Evolutionary conservation across 1,284 basidiomycete species (phyloP).

Genomic region (Ustilago tritici): DNA sequence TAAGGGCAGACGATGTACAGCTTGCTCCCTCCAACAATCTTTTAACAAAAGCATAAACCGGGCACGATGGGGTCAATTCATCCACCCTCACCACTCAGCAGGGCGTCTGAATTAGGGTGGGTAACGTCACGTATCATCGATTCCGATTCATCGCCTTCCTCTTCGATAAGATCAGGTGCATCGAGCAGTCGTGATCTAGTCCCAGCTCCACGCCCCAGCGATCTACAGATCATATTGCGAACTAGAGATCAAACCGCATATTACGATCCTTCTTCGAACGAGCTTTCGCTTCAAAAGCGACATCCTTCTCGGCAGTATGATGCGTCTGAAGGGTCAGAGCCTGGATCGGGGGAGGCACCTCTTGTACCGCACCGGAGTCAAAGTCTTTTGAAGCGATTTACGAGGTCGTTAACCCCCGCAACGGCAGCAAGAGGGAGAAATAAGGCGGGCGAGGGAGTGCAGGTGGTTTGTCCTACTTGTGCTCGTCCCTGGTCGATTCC

Average conservation of each 20-base stretch:
- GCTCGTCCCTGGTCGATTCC: conserved; percentile 34
- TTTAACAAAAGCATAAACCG: neutral
- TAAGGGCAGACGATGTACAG: neutral
- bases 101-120: conserved; percentile 28
- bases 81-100: conserved; percentile 29
- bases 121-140: conserved; percentile 20
- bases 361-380: conserved; percentile 23
- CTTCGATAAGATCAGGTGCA: neutral
- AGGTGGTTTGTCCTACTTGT: conserved; percentile 42
- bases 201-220: conserved; percentile 33
- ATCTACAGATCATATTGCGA: conserved; percentile 60
- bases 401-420: neutral
- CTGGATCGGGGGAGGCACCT: conserved; percentile 12
- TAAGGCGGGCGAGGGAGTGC: no score
- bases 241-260: conserved; percentile 57
- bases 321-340: neutral
- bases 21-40: neutral
- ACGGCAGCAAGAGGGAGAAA: neutral
- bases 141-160: neutral
- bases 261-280: conserved; percentile 49
- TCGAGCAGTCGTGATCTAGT: conserved; percentile 48
- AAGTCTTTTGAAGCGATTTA: conserved; percentile 21
- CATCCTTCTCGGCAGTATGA: neutral
- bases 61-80: conserved; percentile 14
- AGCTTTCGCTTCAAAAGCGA: conserved; percentile 48